Base-by-base conservation (phyloP, 805 yeast genomes). In the Torulaspora franciscae region DNA sequence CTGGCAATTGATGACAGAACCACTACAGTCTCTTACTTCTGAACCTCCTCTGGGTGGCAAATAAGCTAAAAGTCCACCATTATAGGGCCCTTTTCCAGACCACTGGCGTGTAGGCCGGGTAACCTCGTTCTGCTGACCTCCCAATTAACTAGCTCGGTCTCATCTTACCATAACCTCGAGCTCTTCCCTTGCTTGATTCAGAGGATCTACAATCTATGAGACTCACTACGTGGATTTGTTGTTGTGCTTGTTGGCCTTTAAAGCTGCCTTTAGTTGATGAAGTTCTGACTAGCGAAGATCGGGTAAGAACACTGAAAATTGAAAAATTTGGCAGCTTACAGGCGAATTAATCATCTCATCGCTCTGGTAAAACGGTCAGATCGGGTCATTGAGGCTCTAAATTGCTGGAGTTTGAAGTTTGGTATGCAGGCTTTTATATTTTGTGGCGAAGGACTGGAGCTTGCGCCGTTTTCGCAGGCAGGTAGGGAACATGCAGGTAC, bases 341-440 rank as follows among this genome's bases (percentile, higher is more conserved):
- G 17, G 19, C 14, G 11, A 27, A 27, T 27, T 11, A 27, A 4
- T 5, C 11, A 14, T 14, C 33, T 30, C 33, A 30, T 30, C 33
- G 33, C 33, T 30, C 19, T 14, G 11, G 13, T 6, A 30, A 14
- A 19, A 30, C 22, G 22, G 33, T 14, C 10, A 14, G 17, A 23
- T 9, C 28, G 19, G 14, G 41, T 28, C 34, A 38, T 38, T 32
- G 41, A 29, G 30, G 13, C 7, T n/a, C 13, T 25, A 7, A 13
- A n/a, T 17, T 17, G 19, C 14, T 24, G n/a, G 22, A 23, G 8
- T 9, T 35, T 19, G 13, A 13, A 8, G 27, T 35, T 27, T n/a
- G 19, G 24, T 8, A 90, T 91, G 97, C 96, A 89, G 67, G 97
- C 96, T 0, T 75, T 91, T 39, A 78, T 91, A 15, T 77, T 88